phyloP scores from a whole-genome alignment of 768 basidiomycete species.

The Lentinula guzmanii region DNA sequence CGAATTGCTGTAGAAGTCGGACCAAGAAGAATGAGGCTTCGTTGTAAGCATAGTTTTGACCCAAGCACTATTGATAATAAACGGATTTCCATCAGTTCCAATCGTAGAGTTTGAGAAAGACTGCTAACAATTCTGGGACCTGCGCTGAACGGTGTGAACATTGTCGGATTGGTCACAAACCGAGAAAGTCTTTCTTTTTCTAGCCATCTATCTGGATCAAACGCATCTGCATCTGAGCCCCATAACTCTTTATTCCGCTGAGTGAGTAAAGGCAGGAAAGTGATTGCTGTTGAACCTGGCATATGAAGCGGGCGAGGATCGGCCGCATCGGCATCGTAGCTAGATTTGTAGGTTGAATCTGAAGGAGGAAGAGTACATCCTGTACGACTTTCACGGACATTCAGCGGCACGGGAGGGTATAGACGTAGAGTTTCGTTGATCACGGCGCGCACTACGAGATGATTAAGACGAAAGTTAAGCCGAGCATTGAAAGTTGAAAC shows the following conservation, averaged over 20 bases:
- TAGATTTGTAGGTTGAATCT: slow-evolving; percentile 33
- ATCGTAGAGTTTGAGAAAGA: no score
- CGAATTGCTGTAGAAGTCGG: slow-evolving; percentile 59
- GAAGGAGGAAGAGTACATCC: slow-evolving; percentile 47
- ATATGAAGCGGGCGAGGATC: slow-evolving; percentile 46
- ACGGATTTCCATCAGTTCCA: background rate
- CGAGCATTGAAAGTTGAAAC: slow-evolving; percentile 4
- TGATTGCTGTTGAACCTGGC: slow-evolving; percentile 50
- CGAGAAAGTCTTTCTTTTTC: slow-evolving; percentile 44
- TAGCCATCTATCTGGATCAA: slow-evolving; percentile 77
- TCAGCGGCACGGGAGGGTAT: slow-evolving; percentile 76
- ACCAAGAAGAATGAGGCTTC: slow-evolving; percentile 71
- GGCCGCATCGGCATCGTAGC: slow-evolving; percentile 10
- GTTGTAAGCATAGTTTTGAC: slow-evolving; percentile 73
- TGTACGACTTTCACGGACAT: slow-evolving; percentile 53
- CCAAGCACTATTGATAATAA: slow-evolving; percentile 44
- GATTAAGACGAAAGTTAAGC: background rate
- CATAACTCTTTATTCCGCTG: slow-evolving; percentile 66
- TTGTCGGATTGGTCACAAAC: slow-evolving; percentile 55
- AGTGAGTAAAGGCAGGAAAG: slow-evolving; percentile 55
- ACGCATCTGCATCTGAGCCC: slow-evolving; percentile 73
- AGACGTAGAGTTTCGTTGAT: slow-evolving; percentile 75
- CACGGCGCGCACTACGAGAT: slow-evolving; percentile 56
- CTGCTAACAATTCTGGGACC: slow-evolving; percentile 52
- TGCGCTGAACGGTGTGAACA: slow-evolving; percentile 71